phyloP scores from a whole-genome alignment of 768 basidiomycete genomes.

The Hygrocybe punicea region DNA sequence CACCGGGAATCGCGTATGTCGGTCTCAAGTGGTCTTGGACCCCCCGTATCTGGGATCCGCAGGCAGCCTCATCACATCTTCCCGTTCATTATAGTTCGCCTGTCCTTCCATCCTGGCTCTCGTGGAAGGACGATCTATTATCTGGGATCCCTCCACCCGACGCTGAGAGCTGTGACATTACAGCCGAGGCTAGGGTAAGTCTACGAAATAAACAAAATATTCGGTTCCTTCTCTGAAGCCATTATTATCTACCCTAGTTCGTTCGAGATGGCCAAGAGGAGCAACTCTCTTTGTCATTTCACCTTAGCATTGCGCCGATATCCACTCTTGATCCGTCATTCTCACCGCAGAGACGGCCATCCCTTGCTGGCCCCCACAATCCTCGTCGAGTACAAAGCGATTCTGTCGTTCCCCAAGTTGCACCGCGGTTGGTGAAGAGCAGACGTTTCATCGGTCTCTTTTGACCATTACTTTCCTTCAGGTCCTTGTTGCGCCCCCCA shows the following conservation, averaged over 20 bases:
- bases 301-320: slow-evolving; percentile 67
- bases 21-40: slow-evolving; percentile 85
- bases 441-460: not conserved
- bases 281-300: slow-evolving; percentile 60
- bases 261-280: slow-evolving; percentile 73
- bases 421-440: slow-evolving; percentile 34
- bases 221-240: slow-evolving; percentile 6
- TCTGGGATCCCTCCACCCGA: slow-evolving; percentile 77
- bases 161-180: slow-evolving; percentile 71
- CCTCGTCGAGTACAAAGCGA: slow-evolving; percentile 49
- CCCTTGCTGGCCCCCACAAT: slow-evolving; percentile 32
- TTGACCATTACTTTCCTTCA: slow-evolving; percentile 7
- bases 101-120: slow-evolving; percentile 78
- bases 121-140: slow-evolving; percentile 81
- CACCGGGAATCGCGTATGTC: slow-evolving; percentile 77
- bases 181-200: slow-evolving; percentile 70
- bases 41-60: slow-evolving; percentile 96
- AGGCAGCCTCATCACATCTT: slow-evolving; percentile 72
- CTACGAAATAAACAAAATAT: not conserved
- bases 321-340: slow-evolving; percentile 43
- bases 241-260: slow-evolving; percentile 43
- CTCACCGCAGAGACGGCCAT: slow-evolving; percentile 41
- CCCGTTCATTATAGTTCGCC: slow-evolving; percentile 80
- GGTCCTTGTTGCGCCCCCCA: slow-evolving; percentile 11
- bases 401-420: slow-evolving; percentile 43